phyloP scores from a whole-genome alignment of 2,329 filamentous ascomycete genomes.

The Paraphaeosphaeria sporulosa region DNA sequence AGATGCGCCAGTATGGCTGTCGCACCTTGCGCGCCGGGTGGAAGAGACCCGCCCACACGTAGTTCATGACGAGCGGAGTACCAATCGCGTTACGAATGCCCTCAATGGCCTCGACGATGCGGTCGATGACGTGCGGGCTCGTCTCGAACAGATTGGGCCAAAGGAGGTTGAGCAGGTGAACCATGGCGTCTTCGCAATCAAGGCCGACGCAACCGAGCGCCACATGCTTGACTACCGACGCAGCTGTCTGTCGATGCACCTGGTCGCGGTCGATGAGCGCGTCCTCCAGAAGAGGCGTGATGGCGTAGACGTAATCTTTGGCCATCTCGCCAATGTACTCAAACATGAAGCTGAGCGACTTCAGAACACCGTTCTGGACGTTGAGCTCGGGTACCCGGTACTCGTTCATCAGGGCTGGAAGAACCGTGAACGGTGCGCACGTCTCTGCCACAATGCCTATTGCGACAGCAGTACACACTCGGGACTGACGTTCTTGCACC shows the following conservation, averaged over 20 bases:
- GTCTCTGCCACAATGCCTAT: slow-evolving; percentile 99
- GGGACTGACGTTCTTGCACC: slow-evolving; percentile 96
- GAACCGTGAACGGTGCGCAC: slow-evolving; percentile 95
- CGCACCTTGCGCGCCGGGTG: slow-evolving; percentile 95
- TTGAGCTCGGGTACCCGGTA: slow-evolving; percentile 98
- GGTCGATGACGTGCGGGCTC: slow-evolving; percentile 96
- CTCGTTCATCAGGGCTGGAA: slow-evolving; percentile 99
- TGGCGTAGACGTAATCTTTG: slow-evolving; percentile 98
- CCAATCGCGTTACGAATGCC: slow-evolving; percentile 93
- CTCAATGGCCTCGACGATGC: slow-evolving; percentile 96
- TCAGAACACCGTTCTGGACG: slow-evolving; percentile 97
- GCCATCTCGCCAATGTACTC: slow-evolving; percentile 99
- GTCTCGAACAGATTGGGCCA: slow-evolving; percentile 99
- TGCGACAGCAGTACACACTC: slow-evolving; percentile 97
- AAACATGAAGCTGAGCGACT: slow-evolving; percentile 95
- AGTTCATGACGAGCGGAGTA: slow-evolving; percentile 93
- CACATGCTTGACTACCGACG: slow-evolving; percentile 96
- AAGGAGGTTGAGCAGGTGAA: slow-evolving; percentile 93
- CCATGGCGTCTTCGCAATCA: slow-evolving; percentile 97
- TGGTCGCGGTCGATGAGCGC: slow-evolving; percentile 97
- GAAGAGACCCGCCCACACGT: slow-evolving; percentile 97
- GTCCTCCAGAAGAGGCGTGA: slow-evolving; percentile 93
- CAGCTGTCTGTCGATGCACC: slow-evolving; percentile 95
- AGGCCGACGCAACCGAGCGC: slow-evolving; percentile 96
- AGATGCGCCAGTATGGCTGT: slow-evolving; percentile 93